These are phyloP conservation scores for Hymenoscyphus fructigenus DNA, from an alignment of 2,329 filamentous ascomycete genomes.

Conservation along the genomic window DNA sequence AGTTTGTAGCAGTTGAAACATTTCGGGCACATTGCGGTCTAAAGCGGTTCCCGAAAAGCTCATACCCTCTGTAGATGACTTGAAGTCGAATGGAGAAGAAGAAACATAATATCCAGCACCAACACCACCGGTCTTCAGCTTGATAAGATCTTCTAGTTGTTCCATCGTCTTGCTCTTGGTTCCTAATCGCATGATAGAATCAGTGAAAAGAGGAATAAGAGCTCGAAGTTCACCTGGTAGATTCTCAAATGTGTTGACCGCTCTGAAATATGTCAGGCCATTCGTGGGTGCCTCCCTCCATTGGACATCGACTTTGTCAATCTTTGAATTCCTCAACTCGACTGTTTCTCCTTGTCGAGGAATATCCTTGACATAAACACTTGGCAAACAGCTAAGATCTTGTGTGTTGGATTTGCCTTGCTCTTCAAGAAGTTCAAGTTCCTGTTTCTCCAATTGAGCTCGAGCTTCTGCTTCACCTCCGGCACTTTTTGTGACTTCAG, in stretches of 20 bases:
- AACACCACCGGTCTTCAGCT: constrained; percentile 91
- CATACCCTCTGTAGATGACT: constrained; percentile 74
- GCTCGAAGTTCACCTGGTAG: constrained; percentile 82
- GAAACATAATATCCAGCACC: constrained; percentile 82
- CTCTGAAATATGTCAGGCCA: constrained; percentile 92
- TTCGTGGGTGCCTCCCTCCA: constrained; percentile 95
- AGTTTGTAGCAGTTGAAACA: constrained; percentile 82
- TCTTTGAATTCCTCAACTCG: constrained; percentile 60
- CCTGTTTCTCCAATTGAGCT: constrained; percentile 70
- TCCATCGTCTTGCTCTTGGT: constrained; percentile 89
- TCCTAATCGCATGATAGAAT: constrained; percentile 89
- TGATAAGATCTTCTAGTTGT: constrained; percentile 91
- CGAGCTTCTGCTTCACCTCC: constrained; percentile 71
- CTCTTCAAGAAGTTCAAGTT: constrained; percentile 75
- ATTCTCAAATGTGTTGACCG: constrained; percentile 75
- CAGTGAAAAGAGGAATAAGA: constrained; percentile 85
- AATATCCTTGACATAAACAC: constrained; percentile 86
- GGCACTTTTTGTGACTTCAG: constrained; percentile 64
- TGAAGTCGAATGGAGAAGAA: constrained; percentile 71
- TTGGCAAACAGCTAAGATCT: constrained; percentile 84
- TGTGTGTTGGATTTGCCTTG: constrained; percentile 83
- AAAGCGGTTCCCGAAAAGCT: constrained; percentile 83
- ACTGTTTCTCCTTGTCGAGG: constrained; percentile 68
- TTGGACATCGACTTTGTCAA: constrained; percentile 69
- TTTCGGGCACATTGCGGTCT: constrained; percentile 84